Evolutionary conservation across 805 yeast species (phyloP), one percentile per base, ranked within the genome.

Genomic region (Vanderwaltozyma tropicalis): DNA sequence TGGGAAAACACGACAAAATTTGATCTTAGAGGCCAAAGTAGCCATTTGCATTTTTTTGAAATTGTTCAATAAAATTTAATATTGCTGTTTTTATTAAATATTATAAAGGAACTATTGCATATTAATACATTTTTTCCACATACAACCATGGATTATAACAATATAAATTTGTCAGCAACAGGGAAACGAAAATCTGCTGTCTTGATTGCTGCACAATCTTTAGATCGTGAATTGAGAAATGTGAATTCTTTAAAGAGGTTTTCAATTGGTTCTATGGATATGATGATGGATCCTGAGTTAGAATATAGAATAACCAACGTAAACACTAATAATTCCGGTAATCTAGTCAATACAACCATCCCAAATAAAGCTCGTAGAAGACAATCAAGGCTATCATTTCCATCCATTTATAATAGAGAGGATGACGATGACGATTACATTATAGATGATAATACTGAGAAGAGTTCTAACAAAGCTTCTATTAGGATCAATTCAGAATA

Each of bases 241-340:
- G 83, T 83, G 43, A 75, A 80, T 27, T 81, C 84, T 16, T 62
- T 83, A 46, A 83, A 83, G 53, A 65, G 94, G 41, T 64, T 80
- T 14, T 78, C 86, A 0, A 79, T 83, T 37, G 92, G 87, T 1
- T 57, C 69, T 16, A 63, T 66, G 35, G 67, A 68, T 18, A 41
- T 63, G n/a, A 43, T 61, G 35, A 69, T 73, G 42, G 94, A 82
- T 50, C 89, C 89, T 1, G 94, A 82, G 49, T 55, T 80, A 33
- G 84, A 85, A 18, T 64, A 27, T 21, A 37, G 22, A 27, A 17
- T 37, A 9, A 17, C 32, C 3, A 35, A 29, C 12, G 11, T 32
- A 7, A 24, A 22, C 6, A 24, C 2, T 5, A 9, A 3, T 12
- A 31, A 29, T 12, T 17, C 14, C 14, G 11, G 7, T 28, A 4